phyloP scores from a whole-genome alignment of 1,284 basidiomycete species.

The Bothia castanella region DNA sequence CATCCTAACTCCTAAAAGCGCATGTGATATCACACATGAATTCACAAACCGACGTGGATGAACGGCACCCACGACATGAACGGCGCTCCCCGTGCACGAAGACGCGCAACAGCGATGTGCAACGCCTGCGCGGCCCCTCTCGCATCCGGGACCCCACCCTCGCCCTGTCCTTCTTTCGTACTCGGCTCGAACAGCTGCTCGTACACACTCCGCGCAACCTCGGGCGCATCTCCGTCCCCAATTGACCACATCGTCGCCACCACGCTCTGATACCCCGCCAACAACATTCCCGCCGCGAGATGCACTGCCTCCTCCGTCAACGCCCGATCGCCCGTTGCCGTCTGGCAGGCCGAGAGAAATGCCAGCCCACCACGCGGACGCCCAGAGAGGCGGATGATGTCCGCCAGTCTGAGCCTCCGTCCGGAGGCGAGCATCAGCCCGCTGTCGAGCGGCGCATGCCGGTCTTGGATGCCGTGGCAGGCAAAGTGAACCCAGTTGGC shows the following conservation, averaged over 20 bases:
- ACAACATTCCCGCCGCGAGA: neutral
- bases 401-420: neutral
- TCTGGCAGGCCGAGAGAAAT: neutral
- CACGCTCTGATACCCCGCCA: neutral
- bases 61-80: neutral
- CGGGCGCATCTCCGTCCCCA: neutral
- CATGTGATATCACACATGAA: no score
- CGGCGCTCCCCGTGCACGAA: neutral
- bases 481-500: constrained; percentile 1
- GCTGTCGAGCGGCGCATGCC: neutral
- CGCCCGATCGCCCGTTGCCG: neutral
- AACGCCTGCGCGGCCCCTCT: neutral
- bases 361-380: neutral
- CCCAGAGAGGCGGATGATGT: neutral
- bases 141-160: neutral
- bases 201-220: neutral
- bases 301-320: neutral
- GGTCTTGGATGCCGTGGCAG: constrained; percentile 1
- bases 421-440: neutral
- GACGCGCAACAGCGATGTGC: neutral
- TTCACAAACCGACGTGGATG: no score
- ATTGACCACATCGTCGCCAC: constrained; percentile 1
- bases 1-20: no score
- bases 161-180: neutral
- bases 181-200: neutral